phyloP scores from a whole-genome alignment of 1,284 basidiomycete genomes.

The Ganoderma lingzhi region DNA sequence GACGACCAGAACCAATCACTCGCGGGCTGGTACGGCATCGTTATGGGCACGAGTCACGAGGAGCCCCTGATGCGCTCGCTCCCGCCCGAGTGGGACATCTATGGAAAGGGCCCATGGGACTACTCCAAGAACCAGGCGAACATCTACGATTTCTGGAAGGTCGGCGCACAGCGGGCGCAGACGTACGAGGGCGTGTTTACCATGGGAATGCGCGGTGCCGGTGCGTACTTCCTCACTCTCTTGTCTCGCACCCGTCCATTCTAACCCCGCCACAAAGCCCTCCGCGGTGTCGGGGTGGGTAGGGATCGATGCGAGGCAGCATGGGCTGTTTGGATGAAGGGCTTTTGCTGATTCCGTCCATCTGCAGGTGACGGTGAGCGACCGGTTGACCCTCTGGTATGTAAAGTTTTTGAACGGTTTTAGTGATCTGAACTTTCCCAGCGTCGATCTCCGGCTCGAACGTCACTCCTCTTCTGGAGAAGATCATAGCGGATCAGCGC shows the following conservation, averaged over 20 bases:
- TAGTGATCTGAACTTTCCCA: conserved; percentile 33
- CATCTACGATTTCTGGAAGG: conserved; percentile 66
- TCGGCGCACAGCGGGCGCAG: conserved; percentile 61
- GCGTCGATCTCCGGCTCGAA: conserved; percentile 56
- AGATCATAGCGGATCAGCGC: conserved; percentile 68
- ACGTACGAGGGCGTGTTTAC: conserved; percentile 69
- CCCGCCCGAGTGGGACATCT: conserved; percentile 65
- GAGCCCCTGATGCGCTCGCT: conserved; percentile 73
- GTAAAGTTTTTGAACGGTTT: neutral
- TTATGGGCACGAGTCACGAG: conserved; percentile 76
- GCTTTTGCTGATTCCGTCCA: neutral
- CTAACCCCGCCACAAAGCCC: too few relatives aligned
- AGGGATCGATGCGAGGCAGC: too few relatives aligned
- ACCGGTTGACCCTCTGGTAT: neutral
- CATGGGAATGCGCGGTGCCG: conserved; percentile 66
- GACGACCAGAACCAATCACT: conserved; percentile 69
- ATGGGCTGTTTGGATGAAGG: neutral
- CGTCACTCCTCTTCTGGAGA: conserved; percentile 59
- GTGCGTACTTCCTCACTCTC: neutral
- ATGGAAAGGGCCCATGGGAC: conserved; percentile 67
- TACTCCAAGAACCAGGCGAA: conserved; percentile 59
- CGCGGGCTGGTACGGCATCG: conserved; percentile 74
- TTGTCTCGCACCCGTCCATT: too few relatives aligned
- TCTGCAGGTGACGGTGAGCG: conserved; percentile 50
- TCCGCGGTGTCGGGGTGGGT: too few relatives aligned